Percentiles rank a stretch among this genome's conserved stretches.
phyloP scores from a whole-genome alignment of 371 early-diverging fungal species.

The Chytridium lagenaria region DNA sequence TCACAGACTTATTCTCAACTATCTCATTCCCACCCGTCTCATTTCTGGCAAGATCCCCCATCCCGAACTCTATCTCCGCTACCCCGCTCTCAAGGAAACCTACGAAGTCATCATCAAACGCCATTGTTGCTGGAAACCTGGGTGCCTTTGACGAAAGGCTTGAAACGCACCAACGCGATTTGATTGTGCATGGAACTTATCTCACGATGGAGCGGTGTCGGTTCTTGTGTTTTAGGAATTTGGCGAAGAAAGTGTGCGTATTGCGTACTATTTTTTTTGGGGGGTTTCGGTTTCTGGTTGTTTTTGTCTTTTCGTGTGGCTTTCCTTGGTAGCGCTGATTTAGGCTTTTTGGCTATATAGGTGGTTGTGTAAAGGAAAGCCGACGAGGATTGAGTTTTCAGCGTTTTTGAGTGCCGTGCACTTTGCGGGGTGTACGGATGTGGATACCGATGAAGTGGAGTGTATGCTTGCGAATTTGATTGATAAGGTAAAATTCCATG shows the following conservation, averaged over 20 bases:
- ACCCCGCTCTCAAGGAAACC: conserved; percentile 59
- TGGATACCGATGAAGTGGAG: conserved; percentile 50
- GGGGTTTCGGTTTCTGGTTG: conserved; percentile 6
- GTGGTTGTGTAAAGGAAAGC: conserved; percentile 55
- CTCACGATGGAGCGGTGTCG: conserved; percentile 79
- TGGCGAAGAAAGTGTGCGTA: conserved; percentile 78
- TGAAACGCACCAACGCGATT: conserved; percentile 52
- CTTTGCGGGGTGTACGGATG: conserved; percentile 29
- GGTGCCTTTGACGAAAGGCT: conserved; percentile 70
- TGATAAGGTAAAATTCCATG: conserved; percentile 62
- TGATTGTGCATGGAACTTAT: conserved; percentile 75
- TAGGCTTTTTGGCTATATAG: no score
- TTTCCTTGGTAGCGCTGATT: no score
- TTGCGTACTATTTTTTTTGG: no score
- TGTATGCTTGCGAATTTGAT: conserved; percentile 74
- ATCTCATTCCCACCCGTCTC: conserved; percentile 74
- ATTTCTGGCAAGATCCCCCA: conserved; percentile 70
- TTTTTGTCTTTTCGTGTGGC: no score
- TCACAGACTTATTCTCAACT: conserved; percentile 72
- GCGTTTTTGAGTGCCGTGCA: conserved; percentile 60
- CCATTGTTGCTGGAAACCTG: conserved; percentile 75
- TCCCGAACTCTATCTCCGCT: conserved; percentile 55
- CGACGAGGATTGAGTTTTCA: conserved; percentile 60
- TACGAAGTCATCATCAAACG: conserved; percentile 68
- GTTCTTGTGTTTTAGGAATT: conserved; percentile 69